Evolutionary conservation across 2,329 filamentous ascomycete genomes (phyloP), one percentile per base, ranked within the genome.

Genomic region (Zasmidium angulare): DNA sequence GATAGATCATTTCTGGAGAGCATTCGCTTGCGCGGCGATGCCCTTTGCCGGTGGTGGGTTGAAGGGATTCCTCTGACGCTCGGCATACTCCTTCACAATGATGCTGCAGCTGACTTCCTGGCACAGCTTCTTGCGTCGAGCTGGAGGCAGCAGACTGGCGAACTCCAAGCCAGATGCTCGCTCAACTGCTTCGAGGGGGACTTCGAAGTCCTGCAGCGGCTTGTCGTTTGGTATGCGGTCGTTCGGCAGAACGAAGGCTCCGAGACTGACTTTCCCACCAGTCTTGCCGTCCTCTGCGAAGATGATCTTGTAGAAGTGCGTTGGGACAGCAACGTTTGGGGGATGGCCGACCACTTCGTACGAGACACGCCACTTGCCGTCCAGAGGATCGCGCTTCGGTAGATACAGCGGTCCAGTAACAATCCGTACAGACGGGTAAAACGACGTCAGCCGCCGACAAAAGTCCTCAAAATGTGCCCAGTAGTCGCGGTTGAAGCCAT

Each of bases 381-480:
- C 95, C 58, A 78, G 77, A 3, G 87, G 82, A 66, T 96, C 91
- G 61, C 87, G 85, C 75, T 89, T 89, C 10, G 95, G 95, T 21
- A 99, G 84, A 77, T 99, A 99, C 47, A 99, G 78, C 2, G 95
- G 95, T 0, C 95, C 95, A 0, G 95, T 99, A 57, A 97, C 91
- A 67, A 98, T 88, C 63, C 95, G 84, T 23, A 99, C 93, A 46
- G 85, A 89, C 0, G 93, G 93, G 73, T 97, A 99, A 55, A 81
- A 83, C 50, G 81, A 78, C 0, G 93, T 93, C 65, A 99, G 81
- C 19, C 91, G 82, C 10, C 95, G 86, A 78, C 93, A 97, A 72
- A 98, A 99, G 72, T 97, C 93, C 79, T 99, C 95, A 67, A 99
- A 93, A 76, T 99, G 95, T 40, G 95, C 90, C 95, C 95, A 99